Percentiles rank a stretch among this genome's conserved stretches.
phyloP scores from a whole-genome alignment of 495 filamentous ascomycete genomes.

The Mytilinidion resinicola region DNA sequence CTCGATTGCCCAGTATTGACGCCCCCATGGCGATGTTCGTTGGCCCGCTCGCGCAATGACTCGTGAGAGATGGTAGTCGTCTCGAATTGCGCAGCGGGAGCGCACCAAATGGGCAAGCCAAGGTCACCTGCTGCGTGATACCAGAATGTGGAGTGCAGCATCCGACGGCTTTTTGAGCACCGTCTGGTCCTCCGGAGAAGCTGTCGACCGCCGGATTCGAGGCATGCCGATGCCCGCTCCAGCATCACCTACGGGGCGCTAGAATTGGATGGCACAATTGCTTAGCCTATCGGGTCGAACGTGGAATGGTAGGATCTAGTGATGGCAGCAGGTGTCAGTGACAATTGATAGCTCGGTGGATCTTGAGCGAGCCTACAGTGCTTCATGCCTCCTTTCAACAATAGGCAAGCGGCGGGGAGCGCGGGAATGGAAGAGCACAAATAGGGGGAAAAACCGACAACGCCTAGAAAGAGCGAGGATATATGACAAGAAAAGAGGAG shows the following conservation, averaged over 20 bases:
- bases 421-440: background rate
- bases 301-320: background rate
- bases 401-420: background rate
- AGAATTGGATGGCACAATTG: background rate
- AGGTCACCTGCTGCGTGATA: slow-evolving; percentile 25
- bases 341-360: background rate
- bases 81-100: background rate
- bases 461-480: background rate
- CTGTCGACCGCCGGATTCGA: slow-evolving; percentile 27
- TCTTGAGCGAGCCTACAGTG: slow-evolving; percentile 7
- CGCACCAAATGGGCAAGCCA: slow-evolving; percentile 17
- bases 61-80: background rate
- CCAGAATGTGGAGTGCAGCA: slow-evolving; percentile 27
- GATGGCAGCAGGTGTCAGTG: too few relatives aligned
- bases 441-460: background rate
- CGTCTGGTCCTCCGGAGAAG: slow-evolving; percentile 21
- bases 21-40: background rate
- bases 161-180: slow-evolving; percentile 21
- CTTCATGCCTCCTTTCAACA: slow-evolving; percentile 20
- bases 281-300: background rate
- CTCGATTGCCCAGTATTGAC: background rate
- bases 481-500: background rate
- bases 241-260: slow-evolving; percentile 17
- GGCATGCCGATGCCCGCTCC: slow-evolving; percentile 29
- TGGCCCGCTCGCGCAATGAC: background rate